Base-by-base conservation (phyloP, 495 filamentous ascomycete genomes). In the Penicillium pancosmium region DNA sequence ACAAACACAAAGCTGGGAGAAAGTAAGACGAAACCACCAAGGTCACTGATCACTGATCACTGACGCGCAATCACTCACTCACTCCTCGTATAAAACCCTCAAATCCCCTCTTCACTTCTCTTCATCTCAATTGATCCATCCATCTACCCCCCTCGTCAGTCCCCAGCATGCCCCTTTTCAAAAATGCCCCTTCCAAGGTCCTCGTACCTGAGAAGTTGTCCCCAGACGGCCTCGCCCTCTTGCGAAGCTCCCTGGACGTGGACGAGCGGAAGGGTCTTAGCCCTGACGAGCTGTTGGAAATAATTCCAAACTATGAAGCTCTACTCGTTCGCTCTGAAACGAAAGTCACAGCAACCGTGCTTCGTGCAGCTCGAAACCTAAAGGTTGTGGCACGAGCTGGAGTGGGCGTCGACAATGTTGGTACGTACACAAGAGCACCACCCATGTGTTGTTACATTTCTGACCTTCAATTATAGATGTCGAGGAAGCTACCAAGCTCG, bases 391-490 rank as follows among this genome's bases (percentile, higher is more conserved):
- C 88, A 10, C 75, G 88, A 50, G 88, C 88, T 18, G 88, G 88
- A 9, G 88, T 91, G 1, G 88, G 88, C 5, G 88, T 91, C 11
- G 88, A 91, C 69, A 91, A 91, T 77, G 86, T 91, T 50, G 70
- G 72, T 73, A 50, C 56, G 68, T n/a, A 27, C 8, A n/a, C 12
- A 51, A 11, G 31, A 31, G n/a, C 12, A n/a, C 15, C 36, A 1
- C 5, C 1, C 12, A 12, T 38, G 9, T 10, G 34, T 5, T 10
- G 36, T n/a, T 38, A 1, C 36, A 38, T 38, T n/a, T 38, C 36
- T 38, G 12, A 38, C 36, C 21, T 23, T 48, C 52, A 16, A 57
- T 16, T 1, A 5, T 55, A 72, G 84, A 90, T 68, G 84, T 91
- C 0, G 70, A 76, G 27, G 79, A 82, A 13, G 88, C 88, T 2